Conservation (phyloP, 345 rosid species). For the Syzygium aqueum region DNA sequence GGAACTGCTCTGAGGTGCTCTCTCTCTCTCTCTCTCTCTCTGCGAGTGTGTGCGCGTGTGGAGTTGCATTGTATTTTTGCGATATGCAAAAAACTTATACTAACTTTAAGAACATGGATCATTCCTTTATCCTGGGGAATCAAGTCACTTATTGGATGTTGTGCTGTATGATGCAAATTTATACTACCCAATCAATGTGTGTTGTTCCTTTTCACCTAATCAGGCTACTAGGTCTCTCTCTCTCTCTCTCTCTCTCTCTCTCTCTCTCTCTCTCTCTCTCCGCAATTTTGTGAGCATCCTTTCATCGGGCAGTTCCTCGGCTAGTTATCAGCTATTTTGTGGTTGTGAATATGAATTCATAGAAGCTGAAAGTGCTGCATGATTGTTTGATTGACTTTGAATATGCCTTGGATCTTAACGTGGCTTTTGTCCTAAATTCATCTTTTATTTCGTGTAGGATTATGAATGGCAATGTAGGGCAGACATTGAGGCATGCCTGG, state of each 20-base stretch:
- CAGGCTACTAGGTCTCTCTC: no score
- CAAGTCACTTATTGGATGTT: no score
- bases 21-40: not conserved
- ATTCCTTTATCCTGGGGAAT: not conserved
- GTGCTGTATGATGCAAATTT: no score
- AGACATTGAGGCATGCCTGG: slow-evolving; percentile 73
- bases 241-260: not conserved
- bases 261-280: not conserved
- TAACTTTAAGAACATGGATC: not conserved
- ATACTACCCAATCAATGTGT: no score
- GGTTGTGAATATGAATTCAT: not conserved
- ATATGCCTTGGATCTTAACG: not conserved
- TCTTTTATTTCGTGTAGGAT: slow-evolving; percentile 33
- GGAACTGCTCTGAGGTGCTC: slow-evolving; percentile 79
- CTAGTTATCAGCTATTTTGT: not conserved
- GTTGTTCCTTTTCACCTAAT: no score
- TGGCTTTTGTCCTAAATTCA: not conserved
- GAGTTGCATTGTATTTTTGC: not conserved
- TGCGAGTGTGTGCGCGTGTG: not conserved
- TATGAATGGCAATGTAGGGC: slow-evolving; percentile 61
- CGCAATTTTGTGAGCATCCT: not conserved
- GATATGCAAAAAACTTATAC: not conserved
- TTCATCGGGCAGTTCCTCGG: not conserved
- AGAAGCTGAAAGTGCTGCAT: not conserved
- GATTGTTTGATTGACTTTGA: not conserved